phyloP scores from a whole-genome alignment of 2,329 filamentous ascomycete species.

The Aspergillus versicolor region DNA sequence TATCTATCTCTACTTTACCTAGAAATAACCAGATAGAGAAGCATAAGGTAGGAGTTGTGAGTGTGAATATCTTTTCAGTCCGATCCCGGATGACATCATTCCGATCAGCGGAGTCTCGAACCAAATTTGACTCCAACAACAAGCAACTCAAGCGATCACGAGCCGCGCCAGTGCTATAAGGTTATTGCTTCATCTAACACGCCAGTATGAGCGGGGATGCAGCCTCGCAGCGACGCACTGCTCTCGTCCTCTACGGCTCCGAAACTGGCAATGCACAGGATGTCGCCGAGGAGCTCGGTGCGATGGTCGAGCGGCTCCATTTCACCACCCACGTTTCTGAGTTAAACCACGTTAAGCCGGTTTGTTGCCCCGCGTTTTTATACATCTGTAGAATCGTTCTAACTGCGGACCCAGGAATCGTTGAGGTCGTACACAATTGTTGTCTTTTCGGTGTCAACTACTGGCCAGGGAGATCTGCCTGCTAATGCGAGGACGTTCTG shows the following conservation, averaged over 20 bases:
- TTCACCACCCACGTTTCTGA: slow-evolving; percentile 75
- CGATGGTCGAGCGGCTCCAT: slow-evolving; percentile 71
- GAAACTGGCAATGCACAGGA: slow-evolving; percentile 96
- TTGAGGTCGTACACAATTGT: slow-evolving; percentile 38
- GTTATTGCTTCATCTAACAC: not conserved
- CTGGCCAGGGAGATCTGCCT: slow-evolving; percentile 91
- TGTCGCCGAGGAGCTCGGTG: slow-evolving; percentile 79
- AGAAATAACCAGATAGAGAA: too few relatives aligned
- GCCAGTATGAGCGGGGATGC: slow-evolving; percentile 25
- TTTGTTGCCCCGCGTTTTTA: slow-evolving; percentile 46
- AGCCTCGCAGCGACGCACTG: slow-evolving; percentile 40
- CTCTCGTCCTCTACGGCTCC: slow-evolving; percentile 83
- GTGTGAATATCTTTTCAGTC: not conserved
- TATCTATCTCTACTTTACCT: too few relatives aligned
- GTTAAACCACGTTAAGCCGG: slow-evolving; percentile 73
- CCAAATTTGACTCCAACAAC: slow-evolving; percentile 15
- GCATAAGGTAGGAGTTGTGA: too few relatives aligned
- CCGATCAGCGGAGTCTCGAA: slow-evolving; percentile 19
- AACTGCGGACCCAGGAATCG: slow-evolving; percentile 24
- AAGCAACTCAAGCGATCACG: not conserved
- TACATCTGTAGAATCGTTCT: not conserved
- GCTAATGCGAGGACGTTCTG: slow-evolving; percentile 80
- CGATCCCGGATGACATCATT: slow-evolving; percentile 30
- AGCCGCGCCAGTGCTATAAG: not conserved
- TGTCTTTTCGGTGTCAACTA: slow-evolving; percentile 84